Percentiles rank a stretch among this genome's conserved stretches.
phyloP scores from a whole-genome alignment of 2,329 filamentous ascomycete genomes.

The Periconia sp. region DNA sequence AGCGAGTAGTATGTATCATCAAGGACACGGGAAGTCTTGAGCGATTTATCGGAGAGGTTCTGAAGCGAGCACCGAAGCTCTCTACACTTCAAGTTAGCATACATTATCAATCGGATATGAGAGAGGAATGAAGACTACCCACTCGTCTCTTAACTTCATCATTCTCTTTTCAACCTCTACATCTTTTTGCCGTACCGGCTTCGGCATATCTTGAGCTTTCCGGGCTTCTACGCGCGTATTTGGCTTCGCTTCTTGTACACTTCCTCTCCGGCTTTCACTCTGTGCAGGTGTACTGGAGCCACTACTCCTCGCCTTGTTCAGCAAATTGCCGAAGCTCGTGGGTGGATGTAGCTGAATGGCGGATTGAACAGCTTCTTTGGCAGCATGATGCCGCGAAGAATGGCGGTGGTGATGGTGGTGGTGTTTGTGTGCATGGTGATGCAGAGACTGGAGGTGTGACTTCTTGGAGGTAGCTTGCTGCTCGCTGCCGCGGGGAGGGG shows the following conservation, averaged over 20 bases:
- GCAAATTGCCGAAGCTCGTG: slow-evolving; percentile 47
- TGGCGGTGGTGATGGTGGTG: slow-evolving; percentile 30
- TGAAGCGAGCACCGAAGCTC: slow-evolving; percentile 46
- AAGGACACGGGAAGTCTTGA: slow-evolving; percentile 64
- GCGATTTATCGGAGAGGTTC: slow-evolving; percentile 60
- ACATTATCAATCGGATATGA: neutral
- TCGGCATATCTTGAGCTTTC: slow-evolving; percentile 13
- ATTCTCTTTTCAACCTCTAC: slow-evolving; percentile 40
- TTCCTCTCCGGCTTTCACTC: slow-evolving; percentile 25
- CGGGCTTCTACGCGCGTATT: slow-evolving; percentile 9
- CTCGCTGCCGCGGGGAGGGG: slow-evolving; percentile 28
- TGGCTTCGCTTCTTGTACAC: slow-evolving; percentile 18
- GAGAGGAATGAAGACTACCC: slow-evolving; percentile 14
- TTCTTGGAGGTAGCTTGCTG: slow-evolving; percentile 27
- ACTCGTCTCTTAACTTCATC: slow-evolving; percentile 42
- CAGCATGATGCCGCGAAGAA: slow-evolving; percentile 36
- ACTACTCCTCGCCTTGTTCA: slow-evolving; percentile 41
- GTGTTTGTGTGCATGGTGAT: slow-evolving; percentile 29
- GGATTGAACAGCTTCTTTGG: slow-evolving; percentile 48
- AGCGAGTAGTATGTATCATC: slow-evolving; percentile 76
- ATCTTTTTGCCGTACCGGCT: slow-evolving; percentile 42
- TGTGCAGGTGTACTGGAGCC: slow-evolving; percentile 25
- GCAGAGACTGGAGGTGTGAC: slow-evolving; percentile 31
- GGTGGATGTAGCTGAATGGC: slow-evolving; percentile 48
- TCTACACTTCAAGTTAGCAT: slow-evolving; percentile 27